These are phyloP conservation scores for Durotheca rogersii DNA, from an alignment of 495 filamentous ascomycete species.

Conservation along the genomic window DNA sequence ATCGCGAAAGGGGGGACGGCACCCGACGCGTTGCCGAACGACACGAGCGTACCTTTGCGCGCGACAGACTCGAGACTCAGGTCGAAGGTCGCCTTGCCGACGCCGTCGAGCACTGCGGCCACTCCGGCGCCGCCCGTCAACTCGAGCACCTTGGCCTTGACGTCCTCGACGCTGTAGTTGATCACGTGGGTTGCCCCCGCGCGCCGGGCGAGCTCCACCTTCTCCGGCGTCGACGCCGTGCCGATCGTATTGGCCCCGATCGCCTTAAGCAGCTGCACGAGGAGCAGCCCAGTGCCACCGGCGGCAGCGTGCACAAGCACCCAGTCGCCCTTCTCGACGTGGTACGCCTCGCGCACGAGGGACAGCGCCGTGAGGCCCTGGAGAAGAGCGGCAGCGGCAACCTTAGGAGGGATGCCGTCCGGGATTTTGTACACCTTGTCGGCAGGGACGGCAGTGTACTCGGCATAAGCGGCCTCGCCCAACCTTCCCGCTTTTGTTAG, in stretches of 20 bases:
- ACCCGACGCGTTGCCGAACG: slow-evolving; percentile 85
- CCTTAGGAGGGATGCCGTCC: slow-evolving; percentile 55
- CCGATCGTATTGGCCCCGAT: slow-evolving; percentile 82
- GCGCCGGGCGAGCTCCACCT: slow-evolving; percentile 65
- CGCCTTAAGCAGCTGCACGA: slow-evolving; percentile 71
- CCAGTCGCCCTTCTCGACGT: slow-evolving; percentile 73
- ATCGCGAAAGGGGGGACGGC: slow-evolving; percentile 75
- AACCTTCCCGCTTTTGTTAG: slow-evolving; percentile 37
- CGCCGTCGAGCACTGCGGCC: slow-evolving; percentile 81
- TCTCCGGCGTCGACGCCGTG: slow-evolving; percentile 73
- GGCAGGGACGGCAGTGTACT: slow-evolving; percentile 65
- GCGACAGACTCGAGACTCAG: slow-evolving; percentile 72
- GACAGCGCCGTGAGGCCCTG: slow-evolving; percentile 88
- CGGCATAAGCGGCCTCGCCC: slow-evolving; percentile 64
- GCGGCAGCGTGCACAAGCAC: slow-evolving; percentile 88
- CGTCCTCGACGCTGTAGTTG: slow-evolving; percentile 68
- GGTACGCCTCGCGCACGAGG: slow-evolving; percentile 73
- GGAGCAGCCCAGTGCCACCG: slow-evolving; percentile 78
- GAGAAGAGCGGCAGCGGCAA: slow-evolving; percentile 68
- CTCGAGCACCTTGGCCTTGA: slow-evolving; percentile 64
- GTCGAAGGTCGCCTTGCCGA: slow-evolving; percentile 88
- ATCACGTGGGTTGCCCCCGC: slow-evolving; percentile 73
- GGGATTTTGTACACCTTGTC: slow-evolving; percentile 65
- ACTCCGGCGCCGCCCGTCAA: slow-evolving; percentile 72
- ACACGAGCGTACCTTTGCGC: slow-evolving; percentile 79